A percentile compares a stretch with the other conserved stretches of the same genome.
Evolutionary conservation across 2,329 filamentous ascomycete genomes (phyloP).

Genomic region (Penicillium sp.): DNA sequence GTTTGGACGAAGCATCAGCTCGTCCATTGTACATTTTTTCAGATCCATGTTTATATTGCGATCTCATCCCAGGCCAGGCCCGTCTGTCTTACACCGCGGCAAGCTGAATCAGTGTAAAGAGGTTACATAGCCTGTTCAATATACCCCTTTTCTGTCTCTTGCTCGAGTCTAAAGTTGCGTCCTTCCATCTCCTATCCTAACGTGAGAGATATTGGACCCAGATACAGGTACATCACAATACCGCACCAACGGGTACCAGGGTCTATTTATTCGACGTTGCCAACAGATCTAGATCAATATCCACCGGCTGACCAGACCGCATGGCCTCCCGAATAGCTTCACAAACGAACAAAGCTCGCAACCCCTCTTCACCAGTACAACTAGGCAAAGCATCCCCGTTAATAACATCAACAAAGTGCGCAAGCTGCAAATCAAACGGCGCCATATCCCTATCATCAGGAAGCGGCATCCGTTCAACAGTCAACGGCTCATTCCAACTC

Average conservation of each 20-base stretch:
- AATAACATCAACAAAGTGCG: constrained; percentile 52
- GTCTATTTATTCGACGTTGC: not conserved
- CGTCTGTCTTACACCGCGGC: not conserved
- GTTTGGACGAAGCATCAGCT: not conserved
- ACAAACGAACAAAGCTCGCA: constrained; percentile 52
- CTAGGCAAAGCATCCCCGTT: constrained; percentile 42
- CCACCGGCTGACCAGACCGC: constrained; percentile 35
- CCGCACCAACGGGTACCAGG: not conserved
- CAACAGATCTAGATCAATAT: constrained; percentile 25
- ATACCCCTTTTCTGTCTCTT: constrained; percentile 1
- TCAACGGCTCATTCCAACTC: constrained; percentile 44
- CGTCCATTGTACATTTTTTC: not conserved
- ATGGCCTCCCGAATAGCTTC: constrained; percentile 50
- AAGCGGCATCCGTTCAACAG: constrained; percentile 30
- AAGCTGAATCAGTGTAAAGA: constrained; percentile 1
- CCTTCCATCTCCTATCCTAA: too few relatives aligned
- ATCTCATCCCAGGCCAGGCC: not conserved
- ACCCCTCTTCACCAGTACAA: constrained; percentile 50
- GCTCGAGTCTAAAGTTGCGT: not conserved
- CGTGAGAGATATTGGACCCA: too few relatives aligned
- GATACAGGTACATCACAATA: too few relatives aligned
- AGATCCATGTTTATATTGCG: not conserved
- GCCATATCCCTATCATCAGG: constrained; percentile 28
- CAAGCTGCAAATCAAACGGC: constrained; percentile 53
- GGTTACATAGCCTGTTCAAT: not conserved